Percentiles rank a stretch among this genome's conserved stretches.
phyloP scores from a whole-genome alignment of 2,329 filamentous ascomycete species.

The Pseudocercospora eumusae region DNA sequence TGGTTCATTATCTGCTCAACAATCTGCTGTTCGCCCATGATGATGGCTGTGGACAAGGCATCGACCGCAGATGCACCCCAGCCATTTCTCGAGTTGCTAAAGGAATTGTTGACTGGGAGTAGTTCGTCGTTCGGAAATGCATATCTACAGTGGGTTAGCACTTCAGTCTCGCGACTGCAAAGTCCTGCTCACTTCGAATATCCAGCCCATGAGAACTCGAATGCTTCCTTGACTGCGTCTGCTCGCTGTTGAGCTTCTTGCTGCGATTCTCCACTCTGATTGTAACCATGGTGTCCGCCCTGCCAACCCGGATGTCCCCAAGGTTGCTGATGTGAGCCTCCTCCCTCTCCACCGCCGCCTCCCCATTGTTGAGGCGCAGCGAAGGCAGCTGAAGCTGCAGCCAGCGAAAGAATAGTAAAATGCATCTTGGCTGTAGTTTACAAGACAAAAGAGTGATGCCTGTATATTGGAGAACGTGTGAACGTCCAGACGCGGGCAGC shows the following conservation, averaged over 20 bases:
- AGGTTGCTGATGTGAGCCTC: background rate
- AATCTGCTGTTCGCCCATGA: conserved; percentile 71
- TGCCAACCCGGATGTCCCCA: conserved; percentile 13
- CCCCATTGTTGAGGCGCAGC: conserved; percentile 3
- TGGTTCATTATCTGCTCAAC: conserved; percentile 71
- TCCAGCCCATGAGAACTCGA: conserved; percentile 69
- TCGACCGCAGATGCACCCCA: conserved; percentile 87
- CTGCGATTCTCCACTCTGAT: conserved; percentile 16
- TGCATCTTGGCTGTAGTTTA: background rate
- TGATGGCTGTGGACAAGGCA: conserved; percentile 74
- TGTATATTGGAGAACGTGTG: background rate
- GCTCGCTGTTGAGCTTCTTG: conserved; percentile 41
- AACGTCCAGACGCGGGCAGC: background rate
- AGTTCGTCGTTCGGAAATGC: conserved; percentile 50
- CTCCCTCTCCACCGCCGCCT: background rate
- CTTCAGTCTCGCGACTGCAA: background rate
- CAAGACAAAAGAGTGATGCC: background rate
- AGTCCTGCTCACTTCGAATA: conserved; percentile 31
- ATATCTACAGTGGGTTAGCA: conserved; percentile 52
- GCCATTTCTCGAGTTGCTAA: conserved; percentile 70
- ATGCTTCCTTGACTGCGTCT: conserved; percentile 66
- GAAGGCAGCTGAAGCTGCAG: background rate
- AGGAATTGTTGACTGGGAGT: conserved; percentile 65
- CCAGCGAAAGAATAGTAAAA: conserved; percentile 5
- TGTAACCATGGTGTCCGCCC: conserved; percentile 9